These are phyloP conservation scores for Xylaria flabelliformis DNA, from an alignment of 495 filamentous ascomycete species.

Conservation along the genomic window DNA sequence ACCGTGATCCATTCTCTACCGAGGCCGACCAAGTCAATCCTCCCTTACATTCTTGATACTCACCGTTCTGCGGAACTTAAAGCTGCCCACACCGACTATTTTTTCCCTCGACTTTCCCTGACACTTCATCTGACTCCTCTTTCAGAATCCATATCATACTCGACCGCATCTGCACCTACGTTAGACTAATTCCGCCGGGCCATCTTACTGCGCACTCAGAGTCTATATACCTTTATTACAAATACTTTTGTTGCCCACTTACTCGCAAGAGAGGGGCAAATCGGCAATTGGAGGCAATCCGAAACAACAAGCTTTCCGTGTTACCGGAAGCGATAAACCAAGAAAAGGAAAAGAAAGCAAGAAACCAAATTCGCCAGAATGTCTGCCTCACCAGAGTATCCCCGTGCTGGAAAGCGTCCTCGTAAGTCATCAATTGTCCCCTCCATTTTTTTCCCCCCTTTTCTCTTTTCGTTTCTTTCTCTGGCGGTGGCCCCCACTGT, in stretches of 20 bases:
- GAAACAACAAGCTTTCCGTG: too few species aligned
- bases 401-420: conserved; percentile 40
- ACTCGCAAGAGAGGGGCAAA: not conserved
- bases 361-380: not conserved
- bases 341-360: not conserved
- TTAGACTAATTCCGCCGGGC: not conserved
- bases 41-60: not conserved
- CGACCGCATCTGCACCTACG: not conserved
- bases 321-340: too few species aligned
- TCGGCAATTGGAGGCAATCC: not conserved
- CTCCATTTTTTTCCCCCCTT: not conserved
- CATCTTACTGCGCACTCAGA: not conserved
- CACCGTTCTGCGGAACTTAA: conserved; percentile 7
- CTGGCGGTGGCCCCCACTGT: not conserved
- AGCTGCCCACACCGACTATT: conserved; percentile 16
- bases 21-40: not conserved
- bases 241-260: not conserved
- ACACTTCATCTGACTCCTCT: conserved; percentile 17
- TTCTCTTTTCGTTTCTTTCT: not conserved
- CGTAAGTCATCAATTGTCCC: conserved; percentile 32
- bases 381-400: conserved; percentile 32
- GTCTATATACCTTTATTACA: conserved; percentile 8
- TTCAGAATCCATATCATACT: not conserved
- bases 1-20: not conserved
- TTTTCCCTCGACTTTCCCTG: not conserved